Conservation (phyloP, 78 protist species). For the Chrysochromulina parva region DNA sequence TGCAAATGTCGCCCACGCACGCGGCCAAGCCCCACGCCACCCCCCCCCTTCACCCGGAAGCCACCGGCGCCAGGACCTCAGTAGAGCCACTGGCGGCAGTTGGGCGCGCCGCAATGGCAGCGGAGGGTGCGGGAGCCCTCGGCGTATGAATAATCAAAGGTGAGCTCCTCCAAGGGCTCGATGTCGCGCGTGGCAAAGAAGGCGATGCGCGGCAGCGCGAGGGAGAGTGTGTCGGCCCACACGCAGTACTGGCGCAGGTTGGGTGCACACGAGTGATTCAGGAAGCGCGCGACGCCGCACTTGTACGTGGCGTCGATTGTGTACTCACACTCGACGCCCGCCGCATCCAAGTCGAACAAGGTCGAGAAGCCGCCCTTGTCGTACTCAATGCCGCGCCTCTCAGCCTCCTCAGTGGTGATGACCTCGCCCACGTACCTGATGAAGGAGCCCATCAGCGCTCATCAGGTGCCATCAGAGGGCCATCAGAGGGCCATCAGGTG, state of each 20-base stretch:
- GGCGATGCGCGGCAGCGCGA: constrained; percentile 46
- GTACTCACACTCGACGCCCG: background rate
- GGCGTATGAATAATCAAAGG: constrained; percentile 62
- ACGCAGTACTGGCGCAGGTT: constrained; percentile 44
- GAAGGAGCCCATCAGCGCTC: too few relatives aligned
- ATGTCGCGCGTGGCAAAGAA: constrained; percentile 50
- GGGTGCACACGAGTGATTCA: constrained; percentile 74
- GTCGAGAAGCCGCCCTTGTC: constrained; percentile 42
- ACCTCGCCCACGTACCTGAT: background rate
- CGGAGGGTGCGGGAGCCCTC: background rate
- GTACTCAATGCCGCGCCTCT: constrained; percentile 55
- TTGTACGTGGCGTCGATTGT: constrained; percentile 59
- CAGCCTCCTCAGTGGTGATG: constrained; percentile 57
- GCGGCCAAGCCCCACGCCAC: too few relatives aligned
- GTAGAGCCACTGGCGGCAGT: constrained; percentile 52
- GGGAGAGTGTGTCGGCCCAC: constrained; percentile 29
- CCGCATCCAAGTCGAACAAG: constrained; percentile 53
- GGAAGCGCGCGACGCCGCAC: constrained; percentile 68
- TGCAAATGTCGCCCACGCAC: too few relatives aligned
- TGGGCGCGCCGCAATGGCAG: constrained; percentile 62
- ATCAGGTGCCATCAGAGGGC: too few relatives aligned
- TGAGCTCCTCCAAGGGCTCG: constrained; percentile 50
- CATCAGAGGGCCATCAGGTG: too few relatives aligned
- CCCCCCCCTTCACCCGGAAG: too few relatives aligned
- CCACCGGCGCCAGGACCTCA: too few relatives aligned